Base-by-base conservation (phyloP, 192 early-diverging fungal genomes). In the Spizellomyces punctatus region DNA sequence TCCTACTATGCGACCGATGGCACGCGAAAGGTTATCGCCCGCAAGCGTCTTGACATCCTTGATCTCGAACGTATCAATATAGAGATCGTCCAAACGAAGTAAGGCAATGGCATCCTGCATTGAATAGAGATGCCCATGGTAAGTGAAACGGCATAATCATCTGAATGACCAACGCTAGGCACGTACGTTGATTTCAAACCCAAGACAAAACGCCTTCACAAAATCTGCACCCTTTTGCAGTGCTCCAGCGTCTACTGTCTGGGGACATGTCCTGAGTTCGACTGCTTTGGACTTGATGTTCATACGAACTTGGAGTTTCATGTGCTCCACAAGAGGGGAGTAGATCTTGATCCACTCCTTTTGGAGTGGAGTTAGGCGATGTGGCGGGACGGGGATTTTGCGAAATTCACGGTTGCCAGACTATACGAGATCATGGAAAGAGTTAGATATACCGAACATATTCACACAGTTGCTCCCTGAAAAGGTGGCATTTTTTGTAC, bases 201-300 rank as follows among this genome's bases (percentile, higher is more conserved):
- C 97, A 17, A 98, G 77, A 68, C 88, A 87, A 78, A 92, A 99
- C 5, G 97, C 97, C 59, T 87, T 89, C 50, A 99, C 87, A 85
- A 99, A 99, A 75, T 99, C 97, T 16, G 94, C 94, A 50, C 91
- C 95, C 82, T 98, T 98, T 77, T 99, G 97, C 58, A 99, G 75
- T 60, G 97, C 90, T 5, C 95, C 94, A 6, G 87, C 79, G 48
- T 98, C 96, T 21, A 85, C 85, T 6, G 97, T 99, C 57, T 94
- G 87, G 64, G 87, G 83, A 66, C 91, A 95, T 6, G 89, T 91
- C 66, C 90, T 84, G 63, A 99, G 76, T 83, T 99, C 97, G 21
- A 99, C 93, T 72, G 90, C 82, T 68, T 92, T 93, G 46, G 85
- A 77, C 77, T 94, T 94, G 63, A 93, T 75, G 83, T 99, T 99